Percentiles rank a stretch among this genome's conserved stretches.
phyloP scores from a whole-genome alignment of 2,329 filamentous ascomycete genomes.

The Ilyonectria destructans region DNA sequence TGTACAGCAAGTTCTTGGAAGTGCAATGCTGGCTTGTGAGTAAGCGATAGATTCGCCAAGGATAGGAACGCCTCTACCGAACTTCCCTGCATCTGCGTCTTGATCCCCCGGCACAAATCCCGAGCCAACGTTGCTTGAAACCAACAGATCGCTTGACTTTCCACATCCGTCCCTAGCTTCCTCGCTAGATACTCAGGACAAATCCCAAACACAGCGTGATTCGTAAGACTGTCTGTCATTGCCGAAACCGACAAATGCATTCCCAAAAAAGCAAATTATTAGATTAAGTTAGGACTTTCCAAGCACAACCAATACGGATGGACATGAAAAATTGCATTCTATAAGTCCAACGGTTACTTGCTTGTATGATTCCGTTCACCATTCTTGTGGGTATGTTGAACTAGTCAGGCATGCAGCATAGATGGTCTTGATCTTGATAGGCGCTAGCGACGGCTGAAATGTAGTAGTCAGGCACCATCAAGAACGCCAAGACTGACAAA shows the following conservation, averaged over 20 bases:
- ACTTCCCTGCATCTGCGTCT: neutral
- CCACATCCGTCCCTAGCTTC: neutral
- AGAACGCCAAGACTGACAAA: neutral
- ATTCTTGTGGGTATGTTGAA: neutral
- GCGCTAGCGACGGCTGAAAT: neutral
- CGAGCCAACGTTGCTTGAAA: neutral
- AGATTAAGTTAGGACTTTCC: too few relatives aligned
- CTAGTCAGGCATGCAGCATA: neutral
- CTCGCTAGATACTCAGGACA: neutral
- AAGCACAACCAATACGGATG: too few relatives aligned
- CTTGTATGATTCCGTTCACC: too few relatives aligned
- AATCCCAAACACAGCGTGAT: neutral
- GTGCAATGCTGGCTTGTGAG: neutral
- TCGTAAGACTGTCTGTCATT: neutral
- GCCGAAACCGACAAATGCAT: too few relatives aligned
- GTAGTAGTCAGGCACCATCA: neutral
- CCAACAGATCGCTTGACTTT: neutral
- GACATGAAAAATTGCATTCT: too few relatives aligned
- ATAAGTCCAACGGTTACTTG: too few relatives aligned
- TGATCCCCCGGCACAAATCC: neutral
- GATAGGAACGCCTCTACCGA: neutral
- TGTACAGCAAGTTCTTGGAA: too few relatives aligned
- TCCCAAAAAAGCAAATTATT: too few relatives aligned
- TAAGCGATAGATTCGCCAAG: neutral
- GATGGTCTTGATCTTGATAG: neutral